These are phyloP conservation scores for Panicum miliaceum DNA, from an alignment of 176 grass and related monocot genomes.

Conservation along the genomic window DNA sequence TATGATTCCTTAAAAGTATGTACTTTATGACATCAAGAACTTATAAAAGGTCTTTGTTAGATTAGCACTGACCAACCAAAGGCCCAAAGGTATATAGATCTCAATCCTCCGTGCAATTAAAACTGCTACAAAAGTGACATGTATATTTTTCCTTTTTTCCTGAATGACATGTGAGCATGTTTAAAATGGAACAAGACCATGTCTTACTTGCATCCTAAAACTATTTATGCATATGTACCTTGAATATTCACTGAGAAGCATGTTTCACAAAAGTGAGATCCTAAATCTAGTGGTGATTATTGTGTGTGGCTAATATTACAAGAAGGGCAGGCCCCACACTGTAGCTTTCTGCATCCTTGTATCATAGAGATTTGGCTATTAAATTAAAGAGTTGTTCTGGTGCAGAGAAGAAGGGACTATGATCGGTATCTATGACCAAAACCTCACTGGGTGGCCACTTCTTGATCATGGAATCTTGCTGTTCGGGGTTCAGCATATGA, in stretches of 20 bases:
- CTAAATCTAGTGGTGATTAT: slow-evolving; percentile 32
- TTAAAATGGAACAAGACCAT: slow-evolving; percentile 5
- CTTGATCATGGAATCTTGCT: slow-evolving; percentile 76
- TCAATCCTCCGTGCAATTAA: neutral
- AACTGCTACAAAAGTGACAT: neutral
- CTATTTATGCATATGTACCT: slow-evolving; percentile 17
- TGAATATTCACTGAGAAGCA: slow-evolving; percentile 29
- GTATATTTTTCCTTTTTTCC: neutral
- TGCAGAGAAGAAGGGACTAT: slow-evolving; percentile 78
- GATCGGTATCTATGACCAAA: slow-evolving; percentile 61
- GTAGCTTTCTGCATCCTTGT: slow-evolving; percentile 25
- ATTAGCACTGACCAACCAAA: neutral
- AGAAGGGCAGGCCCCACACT: slow-evolving; percentile 4
- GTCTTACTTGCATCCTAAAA: slow-evolving; percentile 21
- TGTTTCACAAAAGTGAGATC: slow-evolving; percentile 35
- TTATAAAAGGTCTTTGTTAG: neutral
- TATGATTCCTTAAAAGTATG: neutral
- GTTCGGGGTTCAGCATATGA: slow-evolving; percentile 55
- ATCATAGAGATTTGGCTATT: slow-evolving; percentile 63
- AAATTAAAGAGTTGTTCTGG: slow-evolving; percentile 53
- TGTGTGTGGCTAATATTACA: slow-evolving; percentile 34
- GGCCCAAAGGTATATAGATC: neutral
- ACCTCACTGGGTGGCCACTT: slow-evolving; percentile 72
- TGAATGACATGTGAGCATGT: neutral
- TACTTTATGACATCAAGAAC: neutral